Base-by-base conservation (phyloP, 768 basidiomycete species). In the Macrolepiota albuminosa region DNA sequence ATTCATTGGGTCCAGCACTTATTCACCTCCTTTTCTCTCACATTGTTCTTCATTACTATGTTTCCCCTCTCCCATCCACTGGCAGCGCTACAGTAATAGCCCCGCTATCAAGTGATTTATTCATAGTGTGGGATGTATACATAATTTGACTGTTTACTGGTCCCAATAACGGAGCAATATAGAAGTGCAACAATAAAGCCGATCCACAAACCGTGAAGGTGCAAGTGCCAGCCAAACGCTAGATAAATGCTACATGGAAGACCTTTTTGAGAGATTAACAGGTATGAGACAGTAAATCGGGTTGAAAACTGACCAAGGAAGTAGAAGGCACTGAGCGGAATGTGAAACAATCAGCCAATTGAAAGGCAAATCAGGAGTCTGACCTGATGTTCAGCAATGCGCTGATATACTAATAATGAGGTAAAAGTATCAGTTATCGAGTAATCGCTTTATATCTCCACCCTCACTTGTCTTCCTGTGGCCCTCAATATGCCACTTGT, bases 381-480 rank as follows among this genome's bases (percentile, higher is more conserved):
- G 21, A 51, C 50, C 50, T 51, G 13, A 51, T 24, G 21, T 36
- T 51, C 34, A 51, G 14, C n/a, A 51, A 7, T 21, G 50, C 50
- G 13, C 50, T 34, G 34, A 36, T 37, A n/a, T 34, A 21, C 50
- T 51, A 4, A 24, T 26, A 1, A 46, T 37, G 24, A 6, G 5
- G n/a, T 16, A 13, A 24, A 9, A 40, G 13, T 6, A 6, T 51
- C n/a, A 36, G 6, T 24, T 3, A 14, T 8, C 36, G 13, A 33
- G 11, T n/a, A 16, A 45, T 18, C 3, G 6, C 4, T 29, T 29
- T 16, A 29, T 8, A 3, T 48, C 11, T 0, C 85, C 0, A 13
- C 4, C 4, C 71, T 61, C 67, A 81, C 85, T 31, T 49, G 48
- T 49, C 10, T 49, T 31, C 16, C 48, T 10, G 9, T 49, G 9